These are phyloP conservation scores for Apostasia shenzhenica DNA, from an alignment of 106 monocot species.

Conservation along the genomic window DNA sequence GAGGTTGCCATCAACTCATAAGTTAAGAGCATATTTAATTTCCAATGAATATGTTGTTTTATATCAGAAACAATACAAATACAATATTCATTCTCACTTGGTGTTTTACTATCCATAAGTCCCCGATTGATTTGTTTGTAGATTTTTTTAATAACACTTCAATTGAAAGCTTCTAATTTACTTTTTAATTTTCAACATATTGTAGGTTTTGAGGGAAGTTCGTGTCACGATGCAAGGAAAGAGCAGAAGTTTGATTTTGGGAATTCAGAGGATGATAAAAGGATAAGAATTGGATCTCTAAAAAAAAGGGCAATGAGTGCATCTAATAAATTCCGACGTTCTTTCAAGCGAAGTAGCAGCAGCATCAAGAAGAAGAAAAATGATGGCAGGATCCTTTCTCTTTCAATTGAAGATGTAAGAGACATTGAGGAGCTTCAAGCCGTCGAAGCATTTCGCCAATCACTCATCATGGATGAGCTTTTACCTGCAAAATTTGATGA, in stretches of 20 bases:
- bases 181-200: neutral
- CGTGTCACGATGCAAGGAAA: slow-evolving; percentile 47
- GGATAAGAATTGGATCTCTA: slow-evolving; percentile 46
- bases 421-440: slow-evolving; percentile 58
- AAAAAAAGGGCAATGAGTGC: slow-evolving; percentile 76
- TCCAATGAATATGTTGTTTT: too few relatives aligned
- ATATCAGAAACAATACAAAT: neutral
- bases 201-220: slow-evolving; percentile 59
- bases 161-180: too few relatives aligned
- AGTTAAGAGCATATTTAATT: too few relatives aligned
- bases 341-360: slow-evolving; percentile 55
- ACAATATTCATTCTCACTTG: neutral
- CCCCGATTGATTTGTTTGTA: too few relatives aligned
- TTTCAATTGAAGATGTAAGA: slow-evolving; percentile 75
- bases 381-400: slow-evolving; percentile 20
- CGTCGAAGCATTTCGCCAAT: slow-evolving; percentile 67
- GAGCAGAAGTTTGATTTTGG: slow-evolving; percentile 67
- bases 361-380: slow-evolving; percentile 37
- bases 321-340: slow-evolving; percentile 63
- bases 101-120: neutral
- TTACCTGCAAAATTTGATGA: slow-evolving; percentile 67
- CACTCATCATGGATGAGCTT: slow-evolving; percentile 53
- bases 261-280: slow-evolving; percentile 72
- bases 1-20: too few relatives aligned
- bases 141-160: too few relatives aligned